A percentile compares a stretch with the other conserved stretches of the same genome.
These are phyloP conservation scores for Starmera quercuum DNA, from an alignment of 805 yeast genomes.

Conservation along the genomic window DNA sequence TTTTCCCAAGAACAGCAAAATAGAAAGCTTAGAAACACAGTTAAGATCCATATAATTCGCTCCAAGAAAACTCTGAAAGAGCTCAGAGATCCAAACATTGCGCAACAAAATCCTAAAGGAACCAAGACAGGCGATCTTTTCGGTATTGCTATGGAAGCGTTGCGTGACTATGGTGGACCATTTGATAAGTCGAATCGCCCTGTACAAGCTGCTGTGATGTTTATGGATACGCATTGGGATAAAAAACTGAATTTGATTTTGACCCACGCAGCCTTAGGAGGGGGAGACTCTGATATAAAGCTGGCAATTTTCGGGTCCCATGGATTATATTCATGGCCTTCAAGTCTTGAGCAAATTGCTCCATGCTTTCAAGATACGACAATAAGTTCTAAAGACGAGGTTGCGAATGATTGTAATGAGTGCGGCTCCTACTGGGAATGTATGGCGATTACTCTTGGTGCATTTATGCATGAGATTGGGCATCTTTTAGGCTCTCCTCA, in stretches of 20 bases:
- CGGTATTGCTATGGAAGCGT: constrained; percentile 70
- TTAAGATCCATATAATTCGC: constrained; percentile 73
- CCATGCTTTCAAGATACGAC: constrained; percentile 71
- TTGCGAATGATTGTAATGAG: constrained; percentile 85
- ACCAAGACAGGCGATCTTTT: constrained; percentile 69
- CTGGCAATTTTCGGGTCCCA: constrained; percentile 94
- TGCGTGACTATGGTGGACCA: constrained; percentile 48
- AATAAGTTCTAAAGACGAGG: constrained; percentile 49
- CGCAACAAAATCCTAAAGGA: constrained; percentile 81
- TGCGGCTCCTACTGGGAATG: constrained; percentile 91
- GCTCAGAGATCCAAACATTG: constrained; percentile 68
- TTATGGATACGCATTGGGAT: constrained; percentile 84
- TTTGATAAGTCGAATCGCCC: constrained; percentile 39
- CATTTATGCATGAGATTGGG: constrained; percentile 93
- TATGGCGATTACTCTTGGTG: constrained; percentile 78
- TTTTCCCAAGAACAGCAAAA: constrained; percentile 36
- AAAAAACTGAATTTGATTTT: constrained; percentile 44
- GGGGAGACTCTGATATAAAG: constrained; percentile 62
- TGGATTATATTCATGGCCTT: constrained; percentile 90
- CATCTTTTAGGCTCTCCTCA: constrained; percentile 90
- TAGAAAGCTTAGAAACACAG: constrained; percentile 39
- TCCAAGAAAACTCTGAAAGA: constrained; percentile 62
- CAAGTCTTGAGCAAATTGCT: constrained; percentile 61
- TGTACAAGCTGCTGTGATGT: constrained; percentile 74
- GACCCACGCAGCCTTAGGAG: constrained; percentile 94